Evolutionary conservation across 305 asterid genomes (phyloP), one percentile per base, ranked within the genome.

Genomic region (Fraxinus latifolia): DNA sequence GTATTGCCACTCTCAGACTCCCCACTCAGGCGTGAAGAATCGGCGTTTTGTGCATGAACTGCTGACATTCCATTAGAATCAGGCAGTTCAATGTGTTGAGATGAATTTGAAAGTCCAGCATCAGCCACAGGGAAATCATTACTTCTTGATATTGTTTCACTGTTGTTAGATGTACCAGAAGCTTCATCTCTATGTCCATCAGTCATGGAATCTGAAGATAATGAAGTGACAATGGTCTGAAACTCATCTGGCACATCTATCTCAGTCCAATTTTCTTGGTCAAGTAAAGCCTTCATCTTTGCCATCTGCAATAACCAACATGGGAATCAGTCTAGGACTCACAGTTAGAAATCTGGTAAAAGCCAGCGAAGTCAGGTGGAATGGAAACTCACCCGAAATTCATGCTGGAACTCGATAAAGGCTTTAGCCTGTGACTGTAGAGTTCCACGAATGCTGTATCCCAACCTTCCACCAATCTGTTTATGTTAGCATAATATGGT

Each of bases 391-490:
- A 96, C 99, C 84, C 98, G 95, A 87, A 98, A 90, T 82, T 94
- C 99, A 81, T 96, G 99, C 88, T 96, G 99, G 86, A 87, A 91
- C 80, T 94, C 97, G 72, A 96, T 90, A 92, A 96, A 96, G 83
- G 93, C 94, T 88, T 93, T 94, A 80, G 99, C 97, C 87, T 96
- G 99, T 47, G 99, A 94, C 86, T 96, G 98, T 72, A 96, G 88
- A 19, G 97, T 94, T 84, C 98, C 99, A 44, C 99, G 98, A 62
- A 93, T 95, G 89, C 98, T 94, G 86, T 96, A 96, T 77, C 99
- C 99, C 97, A 95, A 88, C 89, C 99, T 96, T 89, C 99, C 99
- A 91, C 99, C 97, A 82, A 94, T 95, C 99, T 96, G 98, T 82
- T 83, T 53, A 86, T 79, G 84, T 83, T 81, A 83, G 89, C 87